Conservation (phyloP, 805 yeast genomes). For the Saccharomycopsis fibuligera region DNA sequence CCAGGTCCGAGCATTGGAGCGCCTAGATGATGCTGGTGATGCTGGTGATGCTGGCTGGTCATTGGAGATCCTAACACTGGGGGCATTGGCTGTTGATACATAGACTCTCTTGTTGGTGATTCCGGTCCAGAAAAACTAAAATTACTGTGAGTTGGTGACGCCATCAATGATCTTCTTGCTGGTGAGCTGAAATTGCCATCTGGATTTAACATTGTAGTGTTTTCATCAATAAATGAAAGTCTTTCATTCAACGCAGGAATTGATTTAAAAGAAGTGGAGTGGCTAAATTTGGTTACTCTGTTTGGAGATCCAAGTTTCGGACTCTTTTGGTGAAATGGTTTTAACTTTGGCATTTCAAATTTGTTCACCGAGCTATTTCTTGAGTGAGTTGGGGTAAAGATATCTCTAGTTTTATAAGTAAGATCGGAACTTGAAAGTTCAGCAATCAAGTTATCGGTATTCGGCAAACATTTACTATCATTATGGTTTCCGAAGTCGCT, state of each 20-base stretch:
- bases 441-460: slow-evolving; percentile 18
- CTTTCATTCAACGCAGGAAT: slow-evolving; percentile 21
- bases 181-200: background rate
- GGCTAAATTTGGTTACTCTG: slow-evolving; percentile 14
- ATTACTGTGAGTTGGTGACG: background rate
- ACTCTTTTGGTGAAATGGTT: slow-evolving; percentile 16
- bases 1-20: background rate
- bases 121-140: slow-evolving; percentile 1
- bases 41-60: too few species aligned
- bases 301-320: slow-evolving; percentile 19
- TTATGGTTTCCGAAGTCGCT: background rate
- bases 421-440: slow-evolving; percentile 9
- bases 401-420: background rate
- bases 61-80: background rate
- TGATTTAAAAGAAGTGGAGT: slow-evolving; percentile 11
- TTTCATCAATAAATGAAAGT: slow-evolving; percentile 18
- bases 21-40: too few species aligned
- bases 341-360: slow-evolving; percentile 20
- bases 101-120: slow-evolving; percentile 3
- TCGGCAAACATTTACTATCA: slow-evolving; percentile 1
- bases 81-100: background rate
- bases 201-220: background rate
- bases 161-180: background rate
- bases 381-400: slow-evolving; percentile 11
- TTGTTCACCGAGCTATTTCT: slow-evolving; percentile 7